Base-by-base conservation (phyloP, 2,329 filamentous ascomycete genomes). In the Chaetothyriales sp. region DNA sequence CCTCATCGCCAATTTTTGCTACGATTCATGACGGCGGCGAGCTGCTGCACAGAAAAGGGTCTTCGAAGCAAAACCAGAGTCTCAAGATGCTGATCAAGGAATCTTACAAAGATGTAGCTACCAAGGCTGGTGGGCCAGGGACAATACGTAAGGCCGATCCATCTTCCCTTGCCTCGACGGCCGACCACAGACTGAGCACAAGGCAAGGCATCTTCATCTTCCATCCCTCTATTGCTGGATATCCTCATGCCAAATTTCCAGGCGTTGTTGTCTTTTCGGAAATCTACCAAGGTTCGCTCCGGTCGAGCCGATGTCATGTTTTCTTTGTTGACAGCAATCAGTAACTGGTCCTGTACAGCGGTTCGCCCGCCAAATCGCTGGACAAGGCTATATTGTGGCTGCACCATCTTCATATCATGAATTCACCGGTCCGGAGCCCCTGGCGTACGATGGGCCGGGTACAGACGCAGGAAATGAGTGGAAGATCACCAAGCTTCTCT, bases 341-440 rank as follows among this genome's bases (percentile, higher is more conserved):
- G 89, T 95, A 18, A 94, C 89, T 53, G 89, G 89, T 1, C 89
- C 89, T 1, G 89, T 95, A 22, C 78, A 84, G 54, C 82, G 90
- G 50, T 95, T 95, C 63, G 88, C 87, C 49, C 82, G 89, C 54
- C 89, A 95, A 67, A 95, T 95, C 62, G 86, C 88, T 43, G 85
- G 87, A 2, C 86, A 94, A 59, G 90, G 89, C 63, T 95, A 94
- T 73, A 94, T 95, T 60, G 89, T 90, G 59, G 89, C 86, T 8
- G 89, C 89, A 0, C 88, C 89, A 0, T 92, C 86, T 37, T 89
- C 83, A 29, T 95, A 95, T 69, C 89, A 95, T 66, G 89, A 95
- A 68, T 95, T 95, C 70, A 87, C 82, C 1, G 85, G 85, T 4
- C 86, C 89, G 0, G 86, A 90, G 62, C 74, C 89, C 9, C 74